Conservation (phyloP, 2,329 filamentous ascomycete species). For the Epicoccum sorghinum region DNA sequence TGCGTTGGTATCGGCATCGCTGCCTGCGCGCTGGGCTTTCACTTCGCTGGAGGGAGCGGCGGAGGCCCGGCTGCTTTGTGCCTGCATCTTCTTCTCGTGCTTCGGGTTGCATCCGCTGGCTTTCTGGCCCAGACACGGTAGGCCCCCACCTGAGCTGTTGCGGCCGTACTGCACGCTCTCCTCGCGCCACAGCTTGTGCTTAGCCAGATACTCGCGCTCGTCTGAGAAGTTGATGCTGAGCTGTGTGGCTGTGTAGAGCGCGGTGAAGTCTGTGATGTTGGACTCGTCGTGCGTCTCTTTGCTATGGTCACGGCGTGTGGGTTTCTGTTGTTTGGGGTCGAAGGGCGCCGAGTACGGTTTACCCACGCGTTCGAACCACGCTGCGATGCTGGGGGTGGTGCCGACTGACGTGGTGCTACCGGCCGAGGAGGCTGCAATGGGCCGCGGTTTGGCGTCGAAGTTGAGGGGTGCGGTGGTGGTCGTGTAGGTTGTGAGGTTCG, state of each 20-base stretch:
- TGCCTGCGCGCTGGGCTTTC: slow-evolving; percentile 2
- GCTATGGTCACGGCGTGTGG: neutral
- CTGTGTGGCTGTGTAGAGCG: slow-evolving; percentile 18
- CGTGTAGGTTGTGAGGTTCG: slow-evolving; percentile 25
- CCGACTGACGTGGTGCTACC: slow-evolving; percentile 21
- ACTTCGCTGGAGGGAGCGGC: neutral
- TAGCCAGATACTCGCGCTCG: slow-evolving; percentile 27
- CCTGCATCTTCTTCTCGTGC: slow-evolving; percentile 19
- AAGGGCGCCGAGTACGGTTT: slow-evolving; percentile 23
- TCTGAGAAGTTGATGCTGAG: slow-evolving; percentile 35
- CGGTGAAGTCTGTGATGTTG: slow-evolving; percentile 22
- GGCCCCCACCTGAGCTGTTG: slow-evolving; percentile 11
- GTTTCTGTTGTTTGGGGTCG: no score
- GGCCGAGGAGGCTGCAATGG: slow-evolving; percentile 13
- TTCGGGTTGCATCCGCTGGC: slow-evolving; percentile 38
- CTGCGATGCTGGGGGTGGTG: slow-evolving; percentile 29
- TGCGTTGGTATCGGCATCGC: slow-evolving; percentile 7
- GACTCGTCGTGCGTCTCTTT: slow-evolving; percentile 28
- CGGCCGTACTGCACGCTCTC: no score
- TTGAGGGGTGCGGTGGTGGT: slow-evolving; percentile 17
- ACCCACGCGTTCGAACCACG: slow-evolving; percentile 26
- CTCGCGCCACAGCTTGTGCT: slow-evolving; percentile 17
- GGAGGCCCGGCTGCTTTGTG: no score
- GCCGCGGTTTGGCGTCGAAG: slow-evolving; percentile 9
- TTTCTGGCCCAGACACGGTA: slow-evolving; percentile 33